phyloP scores from a whole-genome alignment of 305 asterid species.

The Rubia tinctorum region DNA sequence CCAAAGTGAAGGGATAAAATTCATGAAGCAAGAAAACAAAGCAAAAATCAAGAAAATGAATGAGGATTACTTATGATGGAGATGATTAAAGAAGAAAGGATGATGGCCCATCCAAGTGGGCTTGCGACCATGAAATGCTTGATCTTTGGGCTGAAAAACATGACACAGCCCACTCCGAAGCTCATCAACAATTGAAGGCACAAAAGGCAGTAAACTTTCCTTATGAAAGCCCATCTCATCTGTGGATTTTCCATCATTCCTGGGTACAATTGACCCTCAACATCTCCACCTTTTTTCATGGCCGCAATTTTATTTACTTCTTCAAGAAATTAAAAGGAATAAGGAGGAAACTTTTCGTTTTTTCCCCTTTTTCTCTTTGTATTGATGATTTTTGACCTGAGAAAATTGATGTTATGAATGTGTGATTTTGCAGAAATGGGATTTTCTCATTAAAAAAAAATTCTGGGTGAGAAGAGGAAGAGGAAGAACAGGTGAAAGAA shows the following conservation, averaged over 20 bases:
- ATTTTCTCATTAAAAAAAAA: no score
- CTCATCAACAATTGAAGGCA: constrained; percentile 52
- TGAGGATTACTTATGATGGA: constrained; percentile 39
- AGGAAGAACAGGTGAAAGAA: not conserved
- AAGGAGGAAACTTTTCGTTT: not conserved
- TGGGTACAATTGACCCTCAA: constrained; percentile 54
- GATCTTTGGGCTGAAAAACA: constrained; percentile 39
- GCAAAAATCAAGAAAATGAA: not conserved
- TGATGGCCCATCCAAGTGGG: constrained; percentile 22
- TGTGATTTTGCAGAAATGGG: not conserved
- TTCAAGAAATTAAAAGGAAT: not conserved
- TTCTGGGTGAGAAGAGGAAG: not conserved
- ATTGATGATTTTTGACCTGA: not conserved
- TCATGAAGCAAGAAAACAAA: not conserved
- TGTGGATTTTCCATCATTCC: constrained; percentile 55
- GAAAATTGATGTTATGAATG: not conserved
- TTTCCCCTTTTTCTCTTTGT: not conserved
- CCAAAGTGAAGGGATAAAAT: not conserved
- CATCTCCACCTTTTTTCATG: constrained; percentile 27
- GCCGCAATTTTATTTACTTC: not conserved
- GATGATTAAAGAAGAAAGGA: constrained; percentile 34
- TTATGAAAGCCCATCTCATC: constrained; percentile 72
- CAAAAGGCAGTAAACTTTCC: constrained; percentile 65
- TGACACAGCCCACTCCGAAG: constrained; percentile 35
- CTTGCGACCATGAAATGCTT: constrained; percentile 34